Evolutionary conservation across 257 asterid genomes (phyloP).

Genomic region (Marsdenia floribunda): DNA sequence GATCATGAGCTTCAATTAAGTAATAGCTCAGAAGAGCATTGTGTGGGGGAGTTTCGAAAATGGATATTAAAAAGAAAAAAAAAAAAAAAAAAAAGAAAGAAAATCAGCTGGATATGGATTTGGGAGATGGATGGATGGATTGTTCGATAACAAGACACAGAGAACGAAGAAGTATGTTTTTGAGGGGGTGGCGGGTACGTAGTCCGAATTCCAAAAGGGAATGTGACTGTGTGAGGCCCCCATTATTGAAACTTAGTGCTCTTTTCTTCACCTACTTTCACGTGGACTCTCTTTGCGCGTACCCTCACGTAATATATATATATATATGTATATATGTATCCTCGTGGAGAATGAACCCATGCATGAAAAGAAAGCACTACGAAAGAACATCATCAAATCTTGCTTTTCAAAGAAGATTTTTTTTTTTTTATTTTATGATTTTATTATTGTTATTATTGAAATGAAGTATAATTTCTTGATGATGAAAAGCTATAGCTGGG

Average conservation of each 20-base stretch:
- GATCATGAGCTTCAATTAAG: too few relatives aligned
- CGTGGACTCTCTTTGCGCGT: slow-evolving; percentile 22
- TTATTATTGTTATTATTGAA: neutral
- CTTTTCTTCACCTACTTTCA: slow-evolving; percentile 32
- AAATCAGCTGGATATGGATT: too few relatives aligned
- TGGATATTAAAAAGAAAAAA: too few relatives aligned
- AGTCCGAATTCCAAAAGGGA: slow-evolving; percentile 21
- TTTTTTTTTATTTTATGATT: neutral
- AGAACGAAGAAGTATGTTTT: too few relatives aligned
- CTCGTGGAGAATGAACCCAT: slow-evolving; percentile 10
- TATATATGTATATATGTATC: neutral
- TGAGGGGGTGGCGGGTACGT: too few relatives aligned
- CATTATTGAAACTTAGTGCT: slow-evolving; percentile 15
- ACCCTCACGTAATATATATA: too few relatives aligned
- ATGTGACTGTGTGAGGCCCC: slow-evolving; percentile 22
- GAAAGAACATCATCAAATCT: neutral
- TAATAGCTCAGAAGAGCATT: too few relatives aligned
- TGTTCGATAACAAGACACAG: too few relatives aligned
- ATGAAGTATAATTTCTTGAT: neutral
- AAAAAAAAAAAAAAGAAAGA: too few relatives aligned
- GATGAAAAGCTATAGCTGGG: neutral
- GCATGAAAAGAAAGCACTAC: neutral
- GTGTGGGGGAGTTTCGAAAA: too few relatives aligned
- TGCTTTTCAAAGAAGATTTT: neutral
- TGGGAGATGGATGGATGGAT: too few relatives aligned